phyloP scores from a whole-genome alignment of 805 yeast species.

The Lachancea dasiensis region DNA sequence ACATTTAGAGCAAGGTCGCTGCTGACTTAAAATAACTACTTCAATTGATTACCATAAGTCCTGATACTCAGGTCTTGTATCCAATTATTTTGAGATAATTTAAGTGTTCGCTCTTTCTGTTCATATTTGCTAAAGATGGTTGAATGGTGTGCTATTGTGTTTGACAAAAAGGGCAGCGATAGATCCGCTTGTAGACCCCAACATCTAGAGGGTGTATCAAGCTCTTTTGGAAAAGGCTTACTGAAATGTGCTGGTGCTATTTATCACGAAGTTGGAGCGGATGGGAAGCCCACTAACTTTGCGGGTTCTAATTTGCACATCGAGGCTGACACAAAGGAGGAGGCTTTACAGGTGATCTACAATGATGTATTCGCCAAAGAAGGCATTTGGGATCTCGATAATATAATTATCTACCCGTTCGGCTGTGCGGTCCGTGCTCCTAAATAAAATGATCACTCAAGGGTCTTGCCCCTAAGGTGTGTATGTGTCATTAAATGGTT shows the following conservation, averaged over 20 bases:
- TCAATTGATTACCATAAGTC: no score
- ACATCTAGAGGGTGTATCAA: conserved; percentile 47
- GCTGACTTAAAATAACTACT: no score
- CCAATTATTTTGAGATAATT: no score
- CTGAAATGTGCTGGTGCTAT: conserved; percentile 49
- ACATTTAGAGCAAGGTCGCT: no score
- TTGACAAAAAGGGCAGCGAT: conserved; percentile 61
- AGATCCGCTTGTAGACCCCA: conserved; percentile 46
- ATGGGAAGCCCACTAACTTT: conserved; percentile 42
- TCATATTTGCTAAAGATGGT: conserved; percentile 36
- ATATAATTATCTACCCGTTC: conserved; percentile 51
- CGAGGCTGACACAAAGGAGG: conserved; percentile 58
- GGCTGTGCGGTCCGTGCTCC: conserved; percentile 41
- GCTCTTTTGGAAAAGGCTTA: conserved; percentile 36
- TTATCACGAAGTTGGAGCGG: conserved; percentile 39
- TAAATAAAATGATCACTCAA: conserved; percentile 25
- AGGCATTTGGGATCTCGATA: conserved; percentile 74
- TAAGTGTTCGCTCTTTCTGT: no score
- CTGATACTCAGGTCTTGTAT: no score
- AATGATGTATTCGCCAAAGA: conserved; percentile 54
- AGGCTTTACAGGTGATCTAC: conserved; percentile 57
- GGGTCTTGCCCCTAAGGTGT: no score
- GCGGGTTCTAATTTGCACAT: conserved; percentile 66
- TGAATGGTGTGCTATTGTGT: conserved; percentile 66
- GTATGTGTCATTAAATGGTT: no score